Conservation (phyloP, 2,329 filamentous ascomycete genomes). For the Trichoderma breve region DNA sequence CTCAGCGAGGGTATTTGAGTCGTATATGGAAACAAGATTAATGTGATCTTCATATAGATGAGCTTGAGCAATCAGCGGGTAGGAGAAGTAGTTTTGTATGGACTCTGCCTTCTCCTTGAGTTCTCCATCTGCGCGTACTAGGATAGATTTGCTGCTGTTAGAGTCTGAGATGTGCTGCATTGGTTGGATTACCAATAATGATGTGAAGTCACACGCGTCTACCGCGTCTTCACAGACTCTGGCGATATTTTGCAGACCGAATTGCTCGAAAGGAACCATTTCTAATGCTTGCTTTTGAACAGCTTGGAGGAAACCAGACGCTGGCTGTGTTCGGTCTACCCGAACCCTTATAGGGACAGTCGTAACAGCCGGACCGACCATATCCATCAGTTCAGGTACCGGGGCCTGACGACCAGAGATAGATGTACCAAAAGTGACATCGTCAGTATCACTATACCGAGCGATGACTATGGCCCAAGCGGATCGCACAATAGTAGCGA, state of each 20-base stretch:
- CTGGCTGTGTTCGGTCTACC: background rate
- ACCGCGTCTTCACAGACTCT: slow-evolving; percentile 18
- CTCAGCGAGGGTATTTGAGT: background rate
- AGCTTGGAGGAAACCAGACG: background rate
- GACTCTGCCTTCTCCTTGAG: background rate
- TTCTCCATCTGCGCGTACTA: background rate
- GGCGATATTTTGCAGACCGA: slow-evolving; percentile 26
- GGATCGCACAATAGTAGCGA: slow-evolving; percentile 27
- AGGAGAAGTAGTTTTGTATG: slow-evolving; percentile 9
- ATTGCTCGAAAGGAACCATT: slow-evolving; percentile 26
- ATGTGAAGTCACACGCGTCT: slow-evolving; percentile 23
- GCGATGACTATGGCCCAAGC: slow-evolving; percentile 36
- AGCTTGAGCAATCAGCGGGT: slow-evolving; percentile 11
- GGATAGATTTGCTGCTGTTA: background rate
- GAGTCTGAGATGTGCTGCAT: slow-evolving; percentile 1
- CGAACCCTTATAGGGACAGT: slow-evolving; percentile 18
- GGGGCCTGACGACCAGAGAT: slow-evolving; percentile 25
- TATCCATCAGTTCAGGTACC: slow-evolving; percentile 21
- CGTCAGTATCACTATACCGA: slow-evolving; percentile 33
- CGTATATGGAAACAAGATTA: background rate
- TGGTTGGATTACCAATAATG: slow-evolving; percentile 23
- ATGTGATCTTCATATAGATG: slow-evolving; percentile 4
- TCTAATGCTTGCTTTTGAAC: slow-evolving; percentile 20
- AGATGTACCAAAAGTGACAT: slow-evolving; percentile 23
- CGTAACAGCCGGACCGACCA: slow-evolving; percentile 21